Conservation (phyloP, 768 basidiomycete species). For the Leccinum boreale region DNA sequence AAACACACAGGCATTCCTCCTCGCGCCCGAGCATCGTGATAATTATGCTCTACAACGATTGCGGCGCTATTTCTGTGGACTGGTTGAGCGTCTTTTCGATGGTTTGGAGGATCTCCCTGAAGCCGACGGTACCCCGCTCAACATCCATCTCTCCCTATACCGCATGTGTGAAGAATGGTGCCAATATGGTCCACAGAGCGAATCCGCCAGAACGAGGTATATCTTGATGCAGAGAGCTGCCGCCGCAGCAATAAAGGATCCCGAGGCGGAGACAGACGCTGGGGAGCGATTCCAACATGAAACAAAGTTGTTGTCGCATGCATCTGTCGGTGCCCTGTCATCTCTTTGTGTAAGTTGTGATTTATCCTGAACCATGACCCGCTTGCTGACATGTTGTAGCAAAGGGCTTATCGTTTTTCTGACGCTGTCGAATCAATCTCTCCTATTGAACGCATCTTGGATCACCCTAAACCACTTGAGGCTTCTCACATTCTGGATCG, state of each 20-base stretch:
- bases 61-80: conserved; percentile 88
- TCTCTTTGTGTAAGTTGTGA: conserved; percentile 72
- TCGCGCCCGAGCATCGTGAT: conserved; percentile 66
- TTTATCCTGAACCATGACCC: background rate
- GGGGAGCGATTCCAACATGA: conserved; percentile 66
- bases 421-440: conserved; percentile 53
- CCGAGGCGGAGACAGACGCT: conserved; percentile 48
- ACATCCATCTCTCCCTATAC: conserved; percentile 77
- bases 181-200: conserved; percentile 73
- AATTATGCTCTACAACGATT: conserved; percentile 76
- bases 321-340: conserved; percentile 85
- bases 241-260: conserved; percentile 50
- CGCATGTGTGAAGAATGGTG: conserved; percentile 94
- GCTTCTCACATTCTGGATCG: conserved; percentile 57
- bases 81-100: conserved; percentile 83
- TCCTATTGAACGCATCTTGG: conserved; percentile 57
- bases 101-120: conserved; percentile 66
- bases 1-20: conserved; percentile 77
- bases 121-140: conserved; percentile 67
- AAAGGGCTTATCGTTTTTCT: conserved; percentile 72
- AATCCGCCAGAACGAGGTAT: conserved; percentile 66
- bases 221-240: conserved; percentile 69
- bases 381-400: conserved; percentile 39
- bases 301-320: conserved; percentile 67
- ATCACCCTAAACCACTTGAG: conserved; percentile 53